These are phyloP conservation scores for Eucommia ulmoides DNA, from an alignment of 257 asterid species.

Conservation along the genomic window DNA sequence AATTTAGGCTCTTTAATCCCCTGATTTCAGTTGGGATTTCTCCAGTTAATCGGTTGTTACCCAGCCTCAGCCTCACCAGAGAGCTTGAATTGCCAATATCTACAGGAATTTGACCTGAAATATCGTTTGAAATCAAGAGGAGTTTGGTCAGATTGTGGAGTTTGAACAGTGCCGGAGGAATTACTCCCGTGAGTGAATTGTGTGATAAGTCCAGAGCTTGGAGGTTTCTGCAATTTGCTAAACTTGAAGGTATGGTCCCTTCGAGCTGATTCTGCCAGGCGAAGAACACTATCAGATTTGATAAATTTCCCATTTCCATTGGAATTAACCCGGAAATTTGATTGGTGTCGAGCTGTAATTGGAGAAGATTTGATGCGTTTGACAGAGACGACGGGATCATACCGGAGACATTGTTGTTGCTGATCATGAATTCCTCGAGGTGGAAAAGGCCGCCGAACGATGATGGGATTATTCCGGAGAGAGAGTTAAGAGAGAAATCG, in stretches of 20 bases:
- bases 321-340: conserved; percentile 40
- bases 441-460: conserved; percentile 26
- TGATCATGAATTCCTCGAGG: conserved; percentile 37
- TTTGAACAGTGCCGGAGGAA: conserved; percentile 25
- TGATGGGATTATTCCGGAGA: conserved; percentile 33
- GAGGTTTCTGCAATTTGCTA: conserved; percentile 28
- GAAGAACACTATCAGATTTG: conserved; percentile 28
- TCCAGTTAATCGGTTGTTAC: conserved; percentile 28
- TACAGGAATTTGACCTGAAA: conserved; percentile 28
- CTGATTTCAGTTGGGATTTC: conserved; percentile 26
- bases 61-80: conserved; percentile 33
- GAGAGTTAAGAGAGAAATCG: conserved; percentile 30
- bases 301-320: conserved; percentile 26
- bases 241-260: conserved; percentile 31
- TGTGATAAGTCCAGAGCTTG: conserved; percentile 32
- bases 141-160: conserved; percentile 34
- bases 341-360: conserved; percentile 32
- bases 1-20: conserved; percentile 26
- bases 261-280: conserved; percentile 41
- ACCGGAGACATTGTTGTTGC: conserved; percentile 32
- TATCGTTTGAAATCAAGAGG: conserved; percentile 30
- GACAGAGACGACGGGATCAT: conserved; percentile 27
- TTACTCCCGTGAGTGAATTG: conserved; percentile 35
- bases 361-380: conserved; percentile 20
- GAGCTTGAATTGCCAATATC: conserved; percentile 30